Evolutionary conservation across 495 filamentous ascomycete species (phyloP), one percentile per base, ranked within the genome.

Genomic region (Neurospora intermedia): DNA sequence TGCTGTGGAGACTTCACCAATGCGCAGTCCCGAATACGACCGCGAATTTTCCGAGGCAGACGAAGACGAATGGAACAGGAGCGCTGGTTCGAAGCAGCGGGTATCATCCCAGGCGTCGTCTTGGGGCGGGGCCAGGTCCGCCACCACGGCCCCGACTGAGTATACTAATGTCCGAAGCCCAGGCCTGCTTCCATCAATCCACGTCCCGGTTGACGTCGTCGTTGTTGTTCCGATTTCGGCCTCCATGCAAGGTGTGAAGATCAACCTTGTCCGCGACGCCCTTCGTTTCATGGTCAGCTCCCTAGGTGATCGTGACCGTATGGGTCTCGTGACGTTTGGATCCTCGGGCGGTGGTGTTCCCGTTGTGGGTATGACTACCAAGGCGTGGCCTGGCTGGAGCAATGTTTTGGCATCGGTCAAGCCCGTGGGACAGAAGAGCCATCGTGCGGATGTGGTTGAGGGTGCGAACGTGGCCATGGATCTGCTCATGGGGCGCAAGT

Each of bases 401-500:
- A 94, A 94, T 79, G 88, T 98, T 15, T 85, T 99, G 20, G 88
- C 90, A 69, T 96, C 93, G 3, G 95, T 98, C 74, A 91, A 95
- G 66, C 94, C 96, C 1, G 93, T 97, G 13, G 95, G 94, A 48
- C 96, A 98, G 82, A 98, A 98, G 86, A 98, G 93, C 79, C 89
- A 97, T 75, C 92, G 96, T 20, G 94, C 95, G 5, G 96, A 99
- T 82, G 96, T 98, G 5, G 96, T 99, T 7, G 96, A 99, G 77
- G 96, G 96, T 72, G 95, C 96, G 43, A 99, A 99, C 78, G 94
- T 98, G 59, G 96, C 96, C 62, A 98, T 99, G 96, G 96, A 99
- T 80, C 85, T 99, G 48, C 87, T 99, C 62, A 99, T 99, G 96
- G 93, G 97, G 80, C 91, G 96, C 75, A 97, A 97, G 82, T 92